These are phyloP conservation scores for Ogataea ganodermae DNA, from an alignment of 805 yeast species.

Conservation along the genomic window DNA sequence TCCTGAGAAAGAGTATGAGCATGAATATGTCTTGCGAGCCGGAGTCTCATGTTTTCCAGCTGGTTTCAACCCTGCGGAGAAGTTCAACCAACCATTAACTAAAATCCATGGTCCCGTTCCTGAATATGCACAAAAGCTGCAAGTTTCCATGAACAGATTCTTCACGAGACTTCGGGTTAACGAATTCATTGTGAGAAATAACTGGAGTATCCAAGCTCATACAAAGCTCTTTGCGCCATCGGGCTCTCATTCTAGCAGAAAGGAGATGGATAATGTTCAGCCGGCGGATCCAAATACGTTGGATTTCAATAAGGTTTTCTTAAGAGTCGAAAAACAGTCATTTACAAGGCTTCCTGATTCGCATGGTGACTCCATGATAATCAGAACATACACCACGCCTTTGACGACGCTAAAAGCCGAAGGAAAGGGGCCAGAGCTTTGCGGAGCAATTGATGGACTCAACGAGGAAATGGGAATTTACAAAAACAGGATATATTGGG, in stretches of 20 bases:
- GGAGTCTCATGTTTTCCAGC: slow-evolving; percentile 66
- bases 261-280: slow-evolving; percentile 37
- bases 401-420: slow-evolving; percentile 47
- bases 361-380: slow-evolving; percentile 48
- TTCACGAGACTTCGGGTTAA: slow-evolving; percentile 56
- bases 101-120: slow-evolving; percentile 75
- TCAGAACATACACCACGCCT: slow-evolving; percentile 61
- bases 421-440: slow-evolving; percentile 47
- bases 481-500: slow-evolving; percentile 69
- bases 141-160: slow-evolving; percentile 65
- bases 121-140: slow-evolving; percentile 55
- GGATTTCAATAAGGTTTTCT: slow-evolving; percentile 50
- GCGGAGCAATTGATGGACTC: slow-evolving; percentile 64
- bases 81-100: slow-evolving; percentile 56
- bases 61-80: slow-evolving; percentile 65
- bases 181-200: slow-evolving; percentile 61
- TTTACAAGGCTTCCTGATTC: slow-evolving; percentile 54
- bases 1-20: slow-evolving; percentile 39
- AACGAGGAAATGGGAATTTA: slow-evolving; percentile 60
- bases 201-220: slow-evolving; percentile 73
- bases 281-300: slow-evolving; percentile 37
- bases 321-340: slow-evolving; percentile 62
- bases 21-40: slow-evolving; percentile 61
- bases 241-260: slow-evolving; percentile 42
- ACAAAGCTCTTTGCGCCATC: slow-evolving; percentile 47